Evolutionary conservation across 257 asterid genomes (phyloP).

Genomic region (Fraxinus americana): DNA sequence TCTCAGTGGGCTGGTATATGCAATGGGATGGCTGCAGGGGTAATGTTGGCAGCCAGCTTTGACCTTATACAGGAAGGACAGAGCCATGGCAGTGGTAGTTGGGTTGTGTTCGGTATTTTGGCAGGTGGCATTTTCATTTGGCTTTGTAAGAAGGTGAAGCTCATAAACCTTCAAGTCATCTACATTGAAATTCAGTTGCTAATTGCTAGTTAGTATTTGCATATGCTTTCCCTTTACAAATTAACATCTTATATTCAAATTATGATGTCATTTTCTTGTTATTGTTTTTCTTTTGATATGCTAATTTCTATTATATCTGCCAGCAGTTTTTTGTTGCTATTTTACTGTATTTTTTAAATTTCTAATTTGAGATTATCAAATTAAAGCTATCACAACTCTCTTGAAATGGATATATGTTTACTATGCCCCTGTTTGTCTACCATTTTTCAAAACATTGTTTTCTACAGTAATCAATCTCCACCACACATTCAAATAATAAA

Average conservation of each 20-base stretch:
- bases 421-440: too few species aligned
- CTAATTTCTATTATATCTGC: not conserved
- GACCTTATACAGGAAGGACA: conserved; percentile 99
- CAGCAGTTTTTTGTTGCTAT: not conserved
- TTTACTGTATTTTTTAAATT: not conserved
- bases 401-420: not conserved
- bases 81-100: conserved; percentile 92
- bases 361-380: not conserved
- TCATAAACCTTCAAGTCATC: conserved; percentile 15
- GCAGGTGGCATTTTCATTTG: conserved; percentile 90
- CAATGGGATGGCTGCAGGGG: conserved; percentile 99
- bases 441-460: too few species aligned
- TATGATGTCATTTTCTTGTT: not conserved
- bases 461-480: too few species aligned
- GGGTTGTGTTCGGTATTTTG: conserved; percentile 92
- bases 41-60: conserved; percentile 98
- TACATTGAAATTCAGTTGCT: not conserved
- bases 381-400: not conserved
- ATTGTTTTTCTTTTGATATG: not conserved
- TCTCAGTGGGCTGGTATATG: conserved; percentile 97
- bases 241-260: not conserved
- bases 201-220: conserved; percentile 11
- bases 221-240: not conserved
- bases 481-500: too few species aligned
- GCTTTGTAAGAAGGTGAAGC: conserved; percentile 89